phyloP scores from a whole-genome alignment of 2,329 filamentous ascomycete species.

The Ophiostoma populinum region DNA sequence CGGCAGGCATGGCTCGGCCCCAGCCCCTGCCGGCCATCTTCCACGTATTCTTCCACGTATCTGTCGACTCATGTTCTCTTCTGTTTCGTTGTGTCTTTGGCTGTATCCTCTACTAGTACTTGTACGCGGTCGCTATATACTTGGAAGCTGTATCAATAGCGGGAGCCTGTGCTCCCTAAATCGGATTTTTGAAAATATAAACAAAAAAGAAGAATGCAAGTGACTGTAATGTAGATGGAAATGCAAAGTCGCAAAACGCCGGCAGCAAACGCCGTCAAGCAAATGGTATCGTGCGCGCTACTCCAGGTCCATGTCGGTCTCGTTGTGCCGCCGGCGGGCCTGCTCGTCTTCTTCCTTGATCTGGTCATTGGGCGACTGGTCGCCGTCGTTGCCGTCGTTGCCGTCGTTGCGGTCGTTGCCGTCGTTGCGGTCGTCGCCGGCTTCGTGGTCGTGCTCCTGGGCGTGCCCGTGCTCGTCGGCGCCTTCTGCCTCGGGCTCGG shows the following conservation, averaged over 20 bases:
- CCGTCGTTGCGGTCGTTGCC: not conserved
- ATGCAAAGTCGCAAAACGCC: not conserved
- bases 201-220: not conserved
- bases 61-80: too few species aligned
- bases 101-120: too few species aligned
- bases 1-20: too few species aligned
- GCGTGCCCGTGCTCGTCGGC: not conserved
- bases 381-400: too few species aligned
- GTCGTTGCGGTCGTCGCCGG: not conserved
- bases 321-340: too few species aligned
- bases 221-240: too few species aligned
- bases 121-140: too few species aligned
- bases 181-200: constrained; percentile 2
- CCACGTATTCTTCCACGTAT: too few species aligned
- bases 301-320: constrained; percentile 1
- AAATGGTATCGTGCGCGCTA: not conserved
- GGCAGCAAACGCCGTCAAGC: not conserved
- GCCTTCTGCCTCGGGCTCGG: constrained; percentile 11
- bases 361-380: not conserved
- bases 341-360: not conserved
- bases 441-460: not conserved
- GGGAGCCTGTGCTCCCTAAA: not conserved
- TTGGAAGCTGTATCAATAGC: not conserved
- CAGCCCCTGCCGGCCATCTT: too few species aligned
- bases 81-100: too few species aligned